phyloP scores from a whole-genome alignment of 1,284 basidiomycete species.

The Melampsora americana region DNA sequence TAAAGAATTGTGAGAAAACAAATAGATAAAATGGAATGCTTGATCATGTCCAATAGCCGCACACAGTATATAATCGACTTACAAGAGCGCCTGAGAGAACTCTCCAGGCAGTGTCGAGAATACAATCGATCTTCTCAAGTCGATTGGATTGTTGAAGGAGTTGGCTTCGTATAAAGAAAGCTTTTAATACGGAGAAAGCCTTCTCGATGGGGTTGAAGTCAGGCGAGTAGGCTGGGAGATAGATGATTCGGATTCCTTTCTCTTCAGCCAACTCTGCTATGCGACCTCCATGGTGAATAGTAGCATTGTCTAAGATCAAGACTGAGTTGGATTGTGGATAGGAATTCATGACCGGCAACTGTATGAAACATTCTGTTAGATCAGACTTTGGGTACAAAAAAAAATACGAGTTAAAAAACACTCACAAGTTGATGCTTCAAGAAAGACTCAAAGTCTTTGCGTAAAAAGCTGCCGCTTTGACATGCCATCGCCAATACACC shows the following conservation, averaged over 20 bases:
- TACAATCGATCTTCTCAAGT: too few relatives aligned
- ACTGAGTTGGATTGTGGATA: conserved; percentile 1
- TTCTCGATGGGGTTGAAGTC: conserved; percentile 22
- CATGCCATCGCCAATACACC: too few relatives aligned
- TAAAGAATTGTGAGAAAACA: too few relatives aligned
- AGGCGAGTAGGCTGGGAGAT: conserved; percentile 19
- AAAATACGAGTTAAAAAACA: not conserved
- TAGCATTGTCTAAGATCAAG: conserved; percentile 11
- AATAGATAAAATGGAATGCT: too few relatives aligned
- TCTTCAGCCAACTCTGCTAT: not conserved
- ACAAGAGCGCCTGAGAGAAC: too few relatives aligned
- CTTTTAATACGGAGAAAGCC: not conserved
- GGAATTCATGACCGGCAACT: conserved; percentile 13
- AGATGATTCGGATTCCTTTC: not conserved
- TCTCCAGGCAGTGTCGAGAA: too few relatives aligned
- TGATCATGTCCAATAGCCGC: too few relatives aligned
- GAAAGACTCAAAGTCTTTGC: too few relatives aligned
- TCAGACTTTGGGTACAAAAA: not conserved
- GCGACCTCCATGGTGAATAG: not conserved
- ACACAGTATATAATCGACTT: too few relatives aligned
- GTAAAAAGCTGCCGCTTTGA: too few relatives aligned
- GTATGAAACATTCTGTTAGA: not conserved
- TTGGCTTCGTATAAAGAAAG: too few relatives aligned
- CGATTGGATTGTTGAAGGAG: too few relatives aligned
- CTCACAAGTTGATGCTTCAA: conserved; percentile 1